Conservation (phyloP, 2,329 filamentous ascomycete species). For the Pseudopithomyces chartarum region DNA sequence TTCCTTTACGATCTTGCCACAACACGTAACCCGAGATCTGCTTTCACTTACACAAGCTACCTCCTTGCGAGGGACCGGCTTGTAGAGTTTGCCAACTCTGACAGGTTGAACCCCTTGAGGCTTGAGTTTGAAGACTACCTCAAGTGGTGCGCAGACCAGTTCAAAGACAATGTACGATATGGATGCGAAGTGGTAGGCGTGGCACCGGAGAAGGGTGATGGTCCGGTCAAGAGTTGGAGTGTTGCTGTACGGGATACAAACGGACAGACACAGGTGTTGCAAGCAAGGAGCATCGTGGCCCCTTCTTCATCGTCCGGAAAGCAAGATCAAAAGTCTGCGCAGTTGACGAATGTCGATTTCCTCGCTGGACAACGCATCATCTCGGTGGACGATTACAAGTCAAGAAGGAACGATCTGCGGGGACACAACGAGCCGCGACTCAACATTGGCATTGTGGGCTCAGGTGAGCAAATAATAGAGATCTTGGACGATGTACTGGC, state of each 20-base stretch:
- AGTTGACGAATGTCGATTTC: slow-evolving; percentile 34
- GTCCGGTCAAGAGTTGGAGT: slow-evolving; percentile 31
- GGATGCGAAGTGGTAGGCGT: slow-evolving; percentile 37
- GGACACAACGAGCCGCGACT: slow-evolving; percentile 32
- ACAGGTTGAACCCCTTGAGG: slow-evolving; percentile 42
- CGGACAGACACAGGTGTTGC: slow-evolving; percentile 30
- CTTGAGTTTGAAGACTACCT: slow-evolving; percentile 48
- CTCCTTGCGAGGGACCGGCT: slow-evolving; percentile 36
- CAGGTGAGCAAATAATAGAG: slow-evolving; percentile 32
- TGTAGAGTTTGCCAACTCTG: slow-evolving; percentile 44
- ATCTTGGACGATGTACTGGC: slow-evolving; percentile 40
- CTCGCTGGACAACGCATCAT: slow-evolving; percentile 41
- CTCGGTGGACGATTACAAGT: slow-evolving; percentile 36
- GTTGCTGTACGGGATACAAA: slow-evolving; percentile 30
- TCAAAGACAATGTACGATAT: slow-evolving; percentile 38
- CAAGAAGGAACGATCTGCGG: slow-evolving; percentile 36
- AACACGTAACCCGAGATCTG: slow-evolving; percentile 40
- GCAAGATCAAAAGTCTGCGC: slow-evolving; percentile 17
- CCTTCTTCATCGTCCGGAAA: slow-evolving; percentile 30
- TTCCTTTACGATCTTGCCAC: slow-evolving; percentile 45
- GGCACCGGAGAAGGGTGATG: slow-evolving; percentile 26
- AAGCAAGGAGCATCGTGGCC: slow-evolving; percentile 32
- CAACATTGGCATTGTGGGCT: slow-evolving; percentile 38
- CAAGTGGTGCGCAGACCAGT: slow-evolving; percentile 41
- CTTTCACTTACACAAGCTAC: slow-evolving; percentile 43